Conservation (phyloP, 768 basidiomycete species). For the Kwoniella sp. region DNA sequence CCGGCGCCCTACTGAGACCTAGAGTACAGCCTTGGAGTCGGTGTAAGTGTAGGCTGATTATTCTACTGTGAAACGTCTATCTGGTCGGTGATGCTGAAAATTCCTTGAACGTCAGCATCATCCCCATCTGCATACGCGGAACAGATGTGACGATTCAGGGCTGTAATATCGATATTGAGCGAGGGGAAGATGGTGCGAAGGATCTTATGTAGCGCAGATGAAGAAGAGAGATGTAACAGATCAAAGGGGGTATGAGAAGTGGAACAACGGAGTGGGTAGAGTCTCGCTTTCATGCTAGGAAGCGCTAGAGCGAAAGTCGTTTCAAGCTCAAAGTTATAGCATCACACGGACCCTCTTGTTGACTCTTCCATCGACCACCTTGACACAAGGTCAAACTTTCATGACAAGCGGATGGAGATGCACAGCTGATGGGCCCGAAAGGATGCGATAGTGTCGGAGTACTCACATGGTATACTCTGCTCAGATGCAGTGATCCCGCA, state of each 20-base stretch:
- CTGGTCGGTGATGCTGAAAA: neutral
- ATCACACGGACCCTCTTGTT: neutral
- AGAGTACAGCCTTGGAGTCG: too few relatives aligned
- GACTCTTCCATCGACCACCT: neutral
- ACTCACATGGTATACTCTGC: neutral
- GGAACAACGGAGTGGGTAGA: constrained; percentile 1
- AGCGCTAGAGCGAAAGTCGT: too few relatives aligned
- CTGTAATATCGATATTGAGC: neutral
- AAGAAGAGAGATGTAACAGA: neutral
- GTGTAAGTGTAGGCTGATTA: too few relatives aligned
- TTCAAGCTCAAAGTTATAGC: neutral
- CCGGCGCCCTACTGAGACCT: too few relatives aligned
- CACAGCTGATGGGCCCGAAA: neutral
- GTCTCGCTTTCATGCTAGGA: neutral
- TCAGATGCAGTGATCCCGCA: too few relatives aligned
- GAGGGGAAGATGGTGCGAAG: constrained; percentile 1
- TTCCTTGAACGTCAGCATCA: neutral
- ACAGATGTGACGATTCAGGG: neutral
- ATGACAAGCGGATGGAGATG: neutral
- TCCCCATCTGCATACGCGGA: too few relatives aligned
- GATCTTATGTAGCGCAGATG: neutral
- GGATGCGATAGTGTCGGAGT: too few relatives aligned
- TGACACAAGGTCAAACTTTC: too few relatives aligned
- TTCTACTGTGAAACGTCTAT: neutral
- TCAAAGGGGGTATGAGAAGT: neutral